Conservation (phyloP, 106 monocot genomes). For the Iris macrosiphon region DNA sequence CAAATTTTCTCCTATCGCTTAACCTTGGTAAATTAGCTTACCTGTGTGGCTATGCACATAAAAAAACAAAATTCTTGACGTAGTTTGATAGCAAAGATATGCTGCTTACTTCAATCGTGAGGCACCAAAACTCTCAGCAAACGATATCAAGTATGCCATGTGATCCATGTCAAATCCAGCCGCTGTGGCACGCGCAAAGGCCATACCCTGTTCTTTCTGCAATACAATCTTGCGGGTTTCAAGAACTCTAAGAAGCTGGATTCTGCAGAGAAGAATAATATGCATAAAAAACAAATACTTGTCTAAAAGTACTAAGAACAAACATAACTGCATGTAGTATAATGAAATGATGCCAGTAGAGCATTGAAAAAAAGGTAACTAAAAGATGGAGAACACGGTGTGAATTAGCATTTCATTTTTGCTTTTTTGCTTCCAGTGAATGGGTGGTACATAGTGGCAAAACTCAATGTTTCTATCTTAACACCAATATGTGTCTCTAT, state of each 20-base stretch:
- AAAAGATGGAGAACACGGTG: neutral
- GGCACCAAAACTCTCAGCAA: slow-evolving; percentile 88
- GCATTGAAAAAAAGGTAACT: neutral
- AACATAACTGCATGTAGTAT: neutral
- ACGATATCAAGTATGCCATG: slow-evolving; percentile 53
- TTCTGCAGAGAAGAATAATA: slow-evolving; percentile 35
- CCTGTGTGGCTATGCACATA: too few relatives aligned
- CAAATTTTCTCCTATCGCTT: too few relatives aligned
- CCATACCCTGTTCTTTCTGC: slow-evolving; percentile 95
- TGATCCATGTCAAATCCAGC: slow-evolving; percentile 85
- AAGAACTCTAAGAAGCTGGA: slow-evolving; percentile 72
- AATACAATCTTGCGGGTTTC: slow-evolving; percentile 67
- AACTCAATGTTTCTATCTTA: neutral
- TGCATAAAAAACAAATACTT: neutral
- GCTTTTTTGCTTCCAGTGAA: neutral
- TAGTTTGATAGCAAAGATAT: neutral
- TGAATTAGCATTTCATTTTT: too few relatives aligned
- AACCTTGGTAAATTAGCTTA: too few relatives aligned
- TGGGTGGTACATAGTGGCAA: neutral
- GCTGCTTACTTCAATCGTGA: slow-evolving; percentile 64
- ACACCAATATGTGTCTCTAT: neutral
- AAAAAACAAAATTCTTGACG: too few relatives aligned
- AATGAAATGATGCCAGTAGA: neutral
- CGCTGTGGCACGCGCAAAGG: slow-evolving; percentile 81
- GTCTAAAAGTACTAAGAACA: neutral